These are phyloP conservation scores for Leccinum huronense DNA, from an alignment of 1,284 basidiomycete genomes.

Conservation along the genomic window DNA sequence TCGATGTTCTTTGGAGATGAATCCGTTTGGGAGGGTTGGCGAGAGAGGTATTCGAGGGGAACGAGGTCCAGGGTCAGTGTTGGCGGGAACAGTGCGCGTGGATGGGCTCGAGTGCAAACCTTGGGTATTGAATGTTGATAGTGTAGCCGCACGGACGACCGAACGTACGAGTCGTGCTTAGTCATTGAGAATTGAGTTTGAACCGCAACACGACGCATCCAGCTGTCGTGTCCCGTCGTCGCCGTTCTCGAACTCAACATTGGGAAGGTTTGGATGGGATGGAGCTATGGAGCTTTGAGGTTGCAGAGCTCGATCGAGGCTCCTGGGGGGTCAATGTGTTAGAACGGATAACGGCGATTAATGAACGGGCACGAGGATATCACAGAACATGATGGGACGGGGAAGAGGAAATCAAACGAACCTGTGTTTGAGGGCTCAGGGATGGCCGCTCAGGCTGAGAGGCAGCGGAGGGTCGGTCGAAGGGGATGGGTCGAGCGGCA, in stretches of 20 bases:
- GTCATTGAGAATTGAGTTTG: no score
- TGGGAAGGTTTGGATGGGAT: conserved; percentile 15
- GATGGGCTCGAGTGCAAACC: conserved; percentile 16
- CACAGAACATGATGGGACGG: neutral
- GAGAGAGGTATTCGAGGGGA: conserved; percentile 6
- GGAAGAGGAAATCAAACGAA: conserved; percentile 16
- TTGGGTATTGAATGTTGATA: neutral
- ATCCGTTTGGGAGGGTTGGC: conserved; percentile 25
- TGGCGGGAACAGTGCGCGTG: conserved; percentile 11
- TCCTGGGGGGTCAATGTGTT: conserved; percentile 6
- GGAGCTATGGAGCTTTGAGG: conserved; percentile 26
- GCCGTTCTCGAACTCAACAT: no score
- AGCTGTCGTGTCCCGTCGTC: no score
- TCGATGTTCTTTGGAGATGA: conserved; percentile 32
- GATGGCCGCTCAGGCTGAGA: no score
- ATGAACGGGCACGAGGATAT: neutral
- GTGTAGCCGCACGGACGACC: no score
- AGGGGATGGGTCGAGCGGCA: conserved; percentile 13
- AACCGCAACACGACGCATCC: no score
- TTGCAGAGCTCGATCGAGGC: conserved; percentile 3
- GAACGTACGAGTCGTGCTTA: no score
- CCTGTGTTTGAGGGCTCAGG: neutral
- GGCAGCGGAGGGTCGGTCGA: conserved; percentile 1
- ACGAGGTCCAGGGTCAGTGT: conserved; percentile 8
- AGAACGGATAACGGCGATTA: conserved; percentile 8